Base-by-base conservation (phyloP, 148 eudicot genomes). In the Drosera capensis region DNA sequence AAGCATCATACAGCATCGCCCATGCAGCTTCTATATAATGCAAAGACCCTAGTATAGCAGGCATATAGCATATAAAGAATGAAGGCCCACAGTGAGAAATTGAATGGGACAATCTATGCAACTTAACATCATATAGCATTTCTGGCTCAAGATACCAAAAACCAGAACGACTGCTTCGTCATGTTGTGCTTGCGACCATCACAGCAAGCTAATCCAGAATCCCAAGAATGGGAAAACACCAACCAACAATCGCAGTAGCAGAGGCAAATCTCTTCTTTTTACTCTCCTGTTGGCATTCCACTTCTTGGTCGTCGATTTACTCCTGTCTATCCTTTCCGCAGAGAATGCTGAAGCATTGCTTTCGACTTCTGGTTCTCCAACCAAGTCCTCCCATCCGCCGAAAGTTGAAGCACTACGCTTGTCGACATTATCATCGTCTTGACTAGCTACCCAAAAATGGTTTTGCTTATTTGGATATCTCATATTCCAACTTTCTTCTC, bases 301-400 rank as follows among this genome's bases (percentile, higher is more conserved):
- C 48, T 59, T 58, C 58, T 18, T 51, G 30, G 43, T 9, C 8
- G 24, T 43, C 12, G 6, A 48, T 23, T 29, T 54, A 35, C 31
- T 51, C 44, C 38, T 11, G 38, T 15, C 38, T 11, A 34, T 34
- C 0, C n/a, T 34, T 34, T 34, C n/a, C 3, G 38, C 38, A 9
- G 38, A 34, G n/a, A 9, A 9, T 34, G 5, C 3, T 4, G 38
- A 13, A 11, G n/a, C 2, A 2, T 11, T 0, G 6, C 2, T 34
- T 5, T 34, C 38, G n/a, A 34, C 11, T 15, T 34, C 38, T 15
- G n/a, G 11, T 2, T 34, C 9, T 34, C 14, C 38, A 34, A 34
- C 38, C 5, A 34, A 11, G n/a, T 73, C 93, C 20, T 84, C 99
- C 99, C 99, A 90, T 22, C 99, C 95, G 34, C 84, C 79, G 54